Conservation (phyloP, 108 stramenopile genomes). For the Chaetoceros tenuissimus region DNA sequence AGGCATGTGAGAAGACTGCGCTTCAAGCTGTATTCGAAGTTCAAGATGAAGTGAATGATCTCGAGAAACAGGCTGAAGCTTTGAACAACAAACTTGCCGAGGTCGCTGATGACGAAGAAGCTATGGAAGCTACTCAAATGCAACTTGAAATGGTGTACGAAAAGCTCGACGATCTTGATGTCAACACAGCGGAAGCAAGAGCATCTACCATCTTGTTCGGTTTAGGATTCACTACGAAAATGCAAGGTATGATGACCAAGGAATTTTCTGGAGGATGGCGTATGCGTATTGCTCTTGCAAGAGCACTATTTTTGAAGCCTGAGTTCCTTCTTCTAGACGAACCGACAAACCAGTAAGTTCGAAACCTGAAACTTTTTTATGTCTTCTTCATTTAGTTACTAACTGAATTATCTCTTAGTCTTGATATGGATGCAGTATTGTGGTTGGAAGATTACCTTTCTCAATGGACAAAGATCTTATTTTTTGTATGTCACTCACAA, state of each 20-base stretch:
- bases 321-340: conserved; percentile 86
- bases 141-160: conserved; percentile 84
- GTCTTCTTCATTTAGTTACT: not conserved
- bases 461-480: conserved; percentile 88
- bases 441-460: conserved; percentile 97
- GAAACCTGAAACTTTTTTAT: not conserved
- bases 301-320: conserved; percentile 94
- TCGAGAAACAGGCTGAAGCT: conserved; percentile 82
- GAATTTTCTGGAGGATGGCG: conserved; percentile 99
- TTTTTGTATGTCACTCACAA: conserved; percentile 94
- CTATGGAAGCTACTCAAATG: conserved; percentile 61
- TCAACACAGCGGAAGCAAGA: conserved; percentile 92
- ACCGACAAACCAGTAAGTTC: conserved; percentile 76
- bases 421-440: conserved; percentile 95
- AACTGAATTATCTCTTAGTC: not conserved
- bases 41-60: conserved; percentile 78
- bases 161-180: conserved; percentile 95
- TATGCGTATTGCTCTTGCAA: conserved; percentile 94
- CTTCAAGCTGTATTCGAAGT: conserved; percentile 93
- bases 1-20: conserved; percentile 91
- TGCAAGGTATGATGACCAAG: conserved; percentile 90
- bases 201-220: conserved; percentile 94
- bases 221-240: conserved; percentile 88
- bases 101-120: conserved; percentile 76
- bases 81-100: conserved; percentile 88